Percentiles rank a stretch among this genome's conserved stretches.
These are phyloP conservation scores for Metschnikowia picachoensis DNA, from an alignment of 805 yeast genomes.

Conservation along the genomic window DNA sequence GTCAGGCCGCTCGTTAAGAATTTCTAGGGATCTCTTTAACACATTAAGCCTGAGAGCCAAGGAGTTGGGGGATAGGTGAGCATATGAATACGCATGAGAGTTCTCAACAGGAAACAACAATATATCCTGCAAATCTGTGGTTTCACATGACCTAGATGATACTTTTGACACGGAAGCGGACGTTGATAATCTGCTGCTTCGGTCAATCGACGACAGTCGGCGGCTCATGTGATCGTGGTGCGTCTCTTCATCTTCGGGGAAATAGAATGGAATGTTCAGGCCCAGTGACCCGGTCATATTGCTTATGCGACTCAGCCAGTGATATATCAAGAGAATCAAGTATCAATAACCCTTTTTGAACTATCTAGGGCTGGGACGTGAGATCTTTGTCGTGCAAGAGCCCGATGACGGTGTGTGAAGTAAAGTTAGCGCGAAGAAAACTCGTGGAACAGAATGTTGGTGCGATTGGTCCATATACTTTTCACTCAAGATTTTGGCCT, in stretches of 20 bases:
- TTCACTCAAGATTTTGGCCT: no score
- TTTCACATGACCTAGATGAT: constrained; percentile 8
- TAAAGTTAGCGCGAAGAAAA: no score
- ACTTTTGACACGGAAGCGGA: constrained; percentile 1
- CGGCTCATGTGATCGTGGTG: background rate
- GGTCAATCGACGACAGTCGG: background rate
- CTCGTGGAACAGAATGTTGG: no score
- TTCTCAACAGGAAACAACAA: constrained; percentile 71
- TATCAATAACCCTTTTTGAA: no score
- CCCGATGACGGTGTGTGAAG: no score
- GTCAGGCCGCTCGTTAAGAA: constrained; percentile 61
- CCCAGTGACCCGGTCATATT: background rate
- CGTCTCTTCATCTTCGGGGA: constrained; percentile 16
- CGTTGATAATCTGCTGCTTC: background rate
- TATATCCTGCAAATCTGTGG: constrained; percentile 33
- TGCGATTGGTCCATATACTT: no score
- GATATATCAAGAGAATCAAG: no score
- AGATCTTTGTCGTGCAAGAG: no score
- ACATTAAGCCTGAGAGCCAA: constrained; percentile 72
- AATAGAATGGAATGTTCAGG: constrained; percentile 9
- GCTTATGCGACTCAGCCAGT: no score
- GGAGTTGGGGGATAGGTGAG: constrained; percentile 77
- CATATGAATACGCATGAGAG: constrained; percentile 81
- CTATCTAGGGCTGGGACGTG: no score
- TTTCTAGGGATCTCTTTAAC: constrained; percentile 70